phyloP scores from a whole-genome alignment of 31 red algal genomes.

The Asparagopsis taxiformis region DNA sequence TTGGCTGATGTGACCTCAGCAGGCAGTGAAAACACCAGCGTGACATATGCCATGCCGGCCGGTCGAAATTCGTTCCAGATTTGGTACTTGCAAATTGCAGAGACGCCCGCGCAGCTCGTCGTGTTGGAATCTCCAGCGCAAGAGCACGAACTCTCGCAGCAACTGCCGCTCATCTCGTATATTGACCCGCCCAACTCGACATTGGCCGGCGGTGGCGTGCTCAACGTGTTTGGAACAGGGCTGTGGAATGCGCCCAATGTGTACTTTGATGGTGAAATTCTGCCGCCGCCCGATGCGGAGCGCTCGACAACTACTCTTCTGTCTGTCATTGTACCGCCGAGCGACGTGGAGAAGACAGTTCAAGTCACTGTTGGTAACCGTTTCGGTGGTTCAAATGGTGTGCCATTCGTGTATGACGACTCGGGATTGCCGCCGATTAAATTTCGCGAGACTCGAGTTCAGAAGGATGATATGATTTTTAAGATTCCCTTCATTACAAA shows the following conservation, averaged over 20 bases:
- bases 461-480: conserved; percentile 19
- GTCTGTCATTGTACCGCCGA: conserved; percentile 25
- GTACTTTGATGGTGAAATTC: conserved; percentile 25
- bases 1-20: conserved; percentile 26
- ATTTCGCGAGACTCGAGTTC: conserved; percentile 13
- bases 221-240: conserved; percentile 34
- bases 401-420: conserved; percentile 36
- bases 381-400: conserved; percentile 39
- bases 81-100: conserved; percentile 9
- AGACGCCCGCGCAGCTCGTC: conserved; percentile 7
- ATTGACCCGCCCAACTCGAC: conserved; percentile 44
- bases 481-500: conserved; percentile 35
- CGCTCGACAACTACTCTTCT: conserved; percentile 19
- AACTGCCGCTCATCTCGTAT: conserved; percentile 40
- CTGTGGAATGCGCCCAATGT: conserved; percentile 56
- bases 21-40: conserved; percentile 13
- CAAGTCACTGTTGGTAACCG: conserved; percentile 44
- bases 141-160: conserved; percentile 33
- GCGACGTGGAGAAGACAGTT: conserved; percentile 16
- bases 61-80: conserved; percentile 29
- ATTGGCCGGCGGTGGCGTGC: conserved; percentile 32
- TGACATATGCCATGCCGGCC: not conserved
- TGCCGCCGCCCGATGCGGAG: conserved; percentile 15
- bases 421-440: conserved; percentile 38
- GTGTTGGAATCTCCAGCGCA: conserved; percentile 18